Evolutionary conservation across 2,329 filamentous ascomycete genomes (phyloP).

Genomic region (Rutstroemia sp.): DNA sequence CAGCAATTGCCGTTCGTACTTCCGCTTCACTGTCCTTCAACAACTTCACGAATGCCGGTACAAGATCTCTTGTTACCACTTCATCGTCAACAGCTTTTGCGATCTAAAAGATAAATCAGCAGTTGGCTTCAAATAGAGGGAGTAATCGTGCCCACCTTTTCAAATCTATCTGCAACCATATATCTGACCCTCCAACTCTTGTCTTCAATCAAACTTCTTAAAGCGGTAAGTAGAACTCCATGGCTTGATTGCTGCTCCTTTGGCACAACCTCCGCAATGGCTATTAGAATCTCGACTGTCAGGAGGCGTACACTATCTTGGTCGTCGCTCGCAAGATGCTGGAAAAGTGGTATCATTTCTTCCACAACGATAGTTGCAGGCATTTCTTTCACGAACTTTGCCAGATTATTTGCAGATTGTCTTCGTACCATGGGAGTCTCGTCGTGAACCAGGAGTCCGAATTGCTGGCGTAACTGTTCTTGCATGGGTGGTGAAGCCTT

Average conservation of each 20-base stretch:
- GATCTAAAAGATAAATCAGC: conserved; percentile 50
- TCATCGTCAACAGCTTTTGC: conserved; percentile 98
- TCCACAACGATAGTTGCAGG: conserved; percentile 84
- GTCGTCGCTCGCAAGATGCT: conserved; percentile 92
- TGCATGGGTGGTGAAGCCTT: conserved; percentile 85
- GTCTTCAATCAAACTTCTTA: conserved; percentile 92
- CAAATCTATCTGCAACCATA: conserved; percentile 98
- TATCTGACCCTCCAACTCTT: conserved; percentile 99
- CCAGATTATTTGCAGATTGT: conserved; percentile 91
- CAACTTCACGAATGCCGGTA: conserved; percentile 94
- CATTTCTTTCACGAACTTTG: conserved; percentile 98
- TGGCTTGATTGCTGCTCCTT: conserved; percentile 98
- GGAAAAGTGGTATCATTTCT: conserved; percentile 98
- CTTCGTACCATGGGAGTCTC: conserved; percentile 98
- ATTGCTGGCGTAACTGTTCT: conserved; percentile 86
- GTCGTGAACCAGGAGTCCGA: conserved; percentile 88
- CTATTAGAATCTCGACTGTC: conserved; percentile 93
- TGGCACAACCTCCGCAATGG: conserved; percentile 92
- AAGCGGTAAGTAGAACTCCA: conserved; percentile 80
- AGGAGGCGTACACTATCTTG: conserved; percentile 95
- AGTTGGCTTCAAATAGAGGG: not conserved
- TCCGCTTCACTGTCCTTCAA: conserved; percentile 97
- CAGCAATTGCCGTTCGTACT: conserved; percentile 91
- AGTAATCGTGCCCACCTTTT: conserved; percentile 58
- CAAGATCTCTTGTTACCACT: conserved; percentile 86